phyloP scores from a whole-genome alignment of 2,329 filamentous ascomycete species.

The Juglanconis oblonga region DNA sequence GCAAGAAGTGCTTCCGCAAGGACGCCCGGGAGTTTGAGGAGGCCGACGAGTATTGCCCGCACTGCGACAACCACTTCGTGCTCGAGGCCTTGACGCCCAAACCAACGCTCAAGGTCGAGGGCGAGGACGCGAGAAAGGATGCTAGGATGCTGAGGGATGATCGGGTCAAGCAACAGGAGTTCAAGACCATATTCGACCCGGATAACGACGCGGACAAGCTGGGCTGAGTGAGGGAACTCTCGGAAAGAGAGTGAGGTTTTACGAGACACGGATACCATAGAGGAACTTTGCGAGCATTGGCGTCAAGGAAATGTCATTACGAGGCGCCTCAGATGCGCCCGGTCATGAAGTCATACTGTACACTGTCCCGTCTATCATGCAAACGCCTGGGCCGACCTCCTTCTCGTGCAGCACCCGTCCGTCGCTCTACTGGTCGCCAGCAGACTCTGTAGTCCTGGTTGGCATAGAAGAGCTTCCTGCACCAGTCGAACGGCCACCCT shows the following conservation, averaged over 20 bases:
- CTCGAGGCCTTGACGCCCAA: constrained; percentile 84
- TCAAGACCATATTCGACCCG: constrained; percentile 71
- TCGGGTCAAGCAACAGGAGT: constrained; percentile 58
- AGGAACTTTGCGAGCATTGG: constrained; percentile 12
- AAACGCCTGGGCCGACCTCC: constrained; percentile 5
- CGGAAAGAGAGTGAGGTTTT: neutral
- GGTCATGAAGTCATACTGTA: constrained; percentile 20
- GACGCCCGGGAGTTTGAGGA: constrained; percentile 91
- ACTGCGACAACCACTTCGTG: constrained; percentile 98
- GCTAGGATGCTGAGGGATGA: constrained; percentile 92
- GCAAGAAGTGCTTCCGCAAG: constrained; percentile 96
- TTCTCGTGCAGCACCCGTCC: constrained; percentile 1
- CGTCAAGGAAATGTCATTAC: constrained; percentile 20
- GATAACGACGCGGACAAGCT: constrained; percentile 71
- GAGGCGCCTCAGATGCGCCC: constrained; percentile 15
- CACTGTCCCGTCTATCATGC: constrained; percentile 15
- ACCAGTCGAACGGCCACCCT: constrained; percentile 73
- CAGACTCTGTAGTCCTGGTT: constrained; percentile 51
- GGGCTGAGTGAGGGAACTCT: constrained; percentile 49
- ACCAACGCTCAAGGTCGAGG: constrained; percentile 80
- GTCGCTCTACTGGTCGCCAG: neutral
- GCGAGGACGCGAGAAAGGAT: constrained; percentile 84
- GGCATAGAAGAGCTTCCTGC: constrained; percentile 70
- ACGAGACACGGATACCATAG: constrained; percentile 4
- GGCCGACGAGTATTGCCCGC: constrained; percentile 96